Base-by-base conservation (phyloP, 1,139 yeast species). In the Pichia sp. region DNA sequence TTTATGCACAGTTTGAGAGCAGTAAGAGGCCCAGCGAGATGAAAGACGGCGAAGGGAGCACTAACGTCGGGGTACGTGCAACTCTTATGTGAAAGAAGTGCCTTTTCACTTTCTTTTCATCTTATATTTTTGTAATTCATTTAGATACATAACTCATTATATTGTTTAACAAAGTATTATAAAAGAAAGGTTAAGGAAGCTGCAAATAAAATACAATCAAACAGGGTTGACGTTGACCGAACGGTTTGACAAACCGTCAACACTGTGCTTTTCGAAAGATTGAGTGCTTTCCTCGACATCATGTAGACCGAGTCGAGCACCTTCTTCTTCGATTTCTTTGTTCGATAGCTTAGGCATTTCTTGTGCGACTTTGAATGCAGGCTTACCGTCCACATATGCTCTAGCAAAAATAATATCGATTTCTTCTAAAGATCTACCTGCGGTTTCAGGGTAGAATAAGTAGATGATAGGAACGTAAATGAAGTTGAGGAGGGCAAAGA, bases 41-140 rank as follows among this genome's bases (percentile, higher is more conserved):
- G 90, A 96, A 95, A 1, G 83, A 83, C 60, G 97, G 97, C 0
- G 77, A 83, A 36, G 83, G 93, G 3, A 83, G 96, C 59, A 83
- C 75, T 46, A 95, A 87, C 52, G 79, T 90, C 28, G 98, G 98
- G 1, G 96, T 91, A 2, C 73, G 97, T 53, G 79, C 88, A 2
- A 85, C 61, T 44, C 58, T 65, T 36, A 59, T 57, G 55, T 62
- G 55, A 40, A n/a, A n/a, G n/a, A n/a, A n/a, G n/a, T n/a, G n/a
- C n/a, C n/a, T n/a, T n/a, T n/a, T n/a, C n/a, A n/a, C n/a, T n/a
- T n/a, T n/a, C n/a, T n/a, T n/a, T 13, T 31, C 10, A 12, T 31
- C 19, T 5, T 13, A 4, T 34, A 9, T 13, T 7, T 34, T 34
- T 13, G 3, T 31, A 31, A 13, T 31, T 31, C 5, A 31, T 31